Evolutionary conservation across 352 stramenopile species (phyloP), one percentile per base, ranked within the genome.

Genomic region (Detonula confervacea): DNA sequence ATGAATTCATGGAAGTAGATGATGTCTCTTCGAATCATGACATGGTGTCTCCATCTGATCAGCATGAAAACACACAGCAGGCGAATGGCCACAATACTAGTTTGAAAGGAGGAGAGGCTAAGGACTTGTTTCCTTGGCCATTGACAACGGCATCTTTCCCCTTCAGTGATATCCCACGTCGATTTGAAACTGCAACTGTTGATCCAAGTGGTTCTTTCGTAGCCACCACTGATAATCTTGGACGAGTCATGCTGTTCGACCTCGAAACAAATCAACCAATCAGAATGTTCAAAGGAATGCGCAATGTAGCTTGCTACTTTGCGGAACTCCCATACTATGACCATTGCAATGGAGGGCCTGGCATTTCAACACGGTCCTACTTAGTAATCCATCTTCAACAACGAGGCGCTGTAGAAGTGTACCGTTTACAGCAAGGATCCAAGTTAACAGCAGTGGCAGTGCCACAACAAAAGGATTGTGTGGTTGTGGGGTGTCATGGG

Each of bases 241-340:
- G 80, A 12, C 54, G 88, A 66, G 79, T 93, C 9, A 73, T 83
- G 1, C 47, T 93, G 57, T 73, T 93, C 52, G 86, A 93, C 69
- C 67, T 93, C 18, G 69, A 77, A 51, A 91, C 81, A 33, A 90
- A 91, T 39, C 83, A 92, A 83, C 64, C 86, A 8, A 80, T 93
- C n/a, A 39, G 88, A 68, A 90, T 91, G 80, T 91, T 80, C 67
- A 93, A 93, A 60, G 88, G 88, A 25, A 87, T 89, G 69, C 76
- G 88, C 39, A 83, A 91, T 54, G 86, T 87, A 14, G 61, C 66
- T 37, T 92, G 84, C 42, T 60, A 79, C 51, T 93, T 87, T 80
- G 71, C 84, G 9, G 64, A 91, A 59, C 49, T 83, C 57, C 80
- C 70, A 42, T 22, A 49, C 20, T 33, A 51, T 14, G 55, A 65